Evolutionary conservation across 2,329 filamentous ascomycete genomes (phyloP).

Genomic region (Xylariales sp.): DNA sequence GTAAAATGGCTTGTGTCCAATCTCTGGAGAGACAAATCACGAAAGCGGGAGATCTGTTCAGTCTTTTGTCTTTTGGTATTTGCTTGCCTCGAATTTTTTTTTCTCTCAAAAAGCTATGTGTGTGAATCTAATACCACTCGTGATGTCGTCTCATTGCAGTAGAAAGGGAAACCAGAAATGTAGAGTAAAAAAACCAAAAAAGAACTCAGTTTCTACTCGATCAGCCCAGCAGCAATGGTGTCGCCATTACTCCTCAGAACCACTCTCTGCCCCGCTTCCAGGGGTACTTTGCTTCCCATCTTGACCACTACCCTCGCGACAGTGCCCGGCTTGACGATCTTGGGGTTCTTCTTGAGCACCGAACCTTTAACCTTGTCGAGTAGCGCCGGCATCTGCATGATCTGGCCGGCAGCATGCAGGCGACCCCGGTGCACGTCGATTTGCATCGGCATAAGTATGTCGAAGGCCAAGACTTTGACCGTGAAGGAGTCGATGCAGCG

Average conservation of each 20-base stretch:
- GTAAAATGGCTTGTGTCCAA: too few species aligned
- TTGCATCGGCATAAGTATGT: slow-evolving; percentile 81
- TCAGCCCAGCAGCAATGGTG: slow-evolving; percentile 81
- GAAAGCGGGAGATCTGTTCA: too few species aligned
- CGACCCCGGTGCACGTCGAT: slow-evolving; percentile 86
- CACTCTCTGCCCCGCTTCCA: slow-evolving; percentile 76
- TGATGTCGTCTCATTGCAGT: too few species aligned
- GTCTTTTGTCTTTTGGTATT: too few species aligned
- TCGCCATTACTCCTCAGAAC: slow-evolving; percentile 76
- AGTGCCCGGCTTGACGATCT: slow-evolving; percentile 73
- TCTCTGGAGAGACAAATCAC: too few species aligned
- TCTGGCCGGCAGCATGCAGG: slow-evolving; percentile 71
- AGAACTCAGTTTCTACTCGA: too few species aligned
- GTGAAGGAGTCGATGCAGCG: slow-evolving; percentile 69
- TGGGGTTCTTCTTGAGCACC: slow-evolving; percentile 77
- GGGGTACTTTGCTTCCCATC: slow-evolving; percentile 67
- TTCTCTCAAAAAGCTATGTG: too few species aligned
- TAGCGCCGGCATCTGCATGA: slow-evolving; percentile 66
- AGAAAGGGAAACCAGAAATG: too few species aligned
- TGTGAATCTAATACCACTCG: too few species aligned
- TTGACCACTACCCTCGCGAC: slow-evolving; percentile 76
- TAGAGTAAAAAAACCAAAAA: too few species aligned
- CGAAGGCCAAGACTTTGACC: slow-evolving; percentile 83
- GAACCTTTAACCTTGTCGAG: slow-evolving; percentile 76
- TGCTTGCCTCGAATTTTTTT: too few species aligned